Evolutionary conservation across 768 basidiomycete genomes (phyloP).

Genomic region (Naganishia randhawae): DNA sequence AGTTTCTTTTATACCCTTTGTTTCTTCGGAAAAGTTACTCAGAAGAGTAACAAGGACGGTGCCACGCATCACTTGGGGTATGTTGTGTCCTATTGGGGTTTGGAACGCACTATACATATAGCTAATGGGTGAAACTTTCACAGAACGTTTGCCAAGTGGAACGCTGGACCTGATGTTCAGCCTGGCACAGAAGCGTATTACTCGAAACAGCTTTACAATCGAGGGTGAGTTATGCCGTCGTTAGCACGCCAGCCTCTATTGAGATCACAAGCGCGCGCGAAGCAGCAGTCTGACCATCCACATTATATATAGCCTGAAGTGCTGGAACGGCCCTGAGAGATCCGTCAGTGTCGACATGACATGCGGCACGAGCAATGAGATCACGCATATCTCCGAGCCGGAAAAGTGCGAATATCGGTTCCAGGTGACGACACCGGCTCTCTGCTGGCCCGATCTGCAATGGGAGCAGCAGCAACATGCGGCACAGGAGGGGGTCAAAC

Average conservation of each 20-base stretch:
- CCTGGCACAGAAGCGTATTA: conserved; percentile 66
- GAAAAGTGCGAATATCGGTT: conserved; percentile 96
- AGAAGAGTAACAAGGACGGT: conserved; percentile 80
- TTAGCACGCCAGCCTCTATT: background rate
- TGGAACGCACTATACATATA: background rate
- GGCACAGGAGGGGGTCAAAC: background rate
- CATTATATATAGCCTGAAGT: conserved; percentile 65
- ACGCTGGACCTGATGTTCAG: conserved; percentile 58
- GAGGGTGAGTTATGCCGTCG: conserved; percentile 36
- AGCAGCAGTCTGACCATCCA: background rate
- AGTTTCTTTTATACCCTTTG: conserved; percentile 95
- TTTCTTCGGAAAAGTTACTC: conserved; percentile 79
- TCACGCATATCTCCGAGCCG: conserved; percentile 75
- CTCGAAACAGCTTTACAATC: conserved; percentile 70
- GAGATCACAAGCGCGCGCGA: too few species aligned
- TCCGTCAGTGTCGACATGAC: conserved; percentile 72
- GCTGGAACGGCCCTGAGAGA: conserved; percentile 94
- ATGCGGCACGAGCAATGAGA: conserved; percentile 79
- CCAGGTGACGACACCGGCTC: conserved; percentile 75
- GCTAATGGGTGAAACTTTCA: conserved; percentile 2
- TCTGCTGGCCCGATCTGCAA: conserved; percentile 57
- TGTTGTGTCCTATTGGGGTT: conserved; percentile 41
- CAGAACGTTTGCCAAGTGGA: conserved; percentile 70
- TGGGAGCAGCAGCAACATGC: conserved; percentile 1
- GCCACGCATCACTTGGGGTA: conserved; percentile 76